phyloP scores from a whole-genome alignment of 495 filamentous ascomycete genomes.

The Filosporella fistucella region DNA sequence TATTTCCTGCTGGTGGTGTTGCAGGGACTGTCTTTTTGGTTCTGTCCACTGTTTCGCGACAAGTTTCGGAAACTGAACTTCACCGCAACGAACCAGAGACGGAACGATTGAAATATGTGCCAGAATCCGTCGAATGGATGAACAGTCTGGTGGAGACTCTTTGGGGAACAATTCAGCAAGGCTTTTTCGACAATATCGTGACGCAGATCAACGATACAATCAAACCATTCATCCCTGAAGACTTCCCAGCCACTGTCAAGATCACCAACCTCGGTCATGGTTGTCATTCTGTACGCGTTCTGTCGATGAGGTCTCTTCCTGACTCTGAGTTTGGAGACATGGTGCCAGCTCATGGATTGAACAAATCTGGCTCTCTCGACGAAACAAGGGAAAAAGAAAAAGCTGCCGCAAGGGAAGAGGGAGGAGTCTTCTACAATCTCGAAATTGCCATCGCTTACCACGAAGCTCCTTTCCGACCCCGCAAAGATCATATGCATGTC shows the following conservation, averaged over 20 bases:
- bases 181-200: conserved; percentile 7
- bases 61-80: not conserved
- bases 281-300: conserved; percentile 2
- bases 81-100: conserved; percentile 1
- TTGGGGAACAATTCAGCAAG: conserved; percentile 6
- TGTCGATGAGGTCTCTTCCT: conserved; percentile 8
- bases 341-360: conserved; percentile 5
- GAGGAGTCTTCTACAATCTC: conserved; percentile 11
- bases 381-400: conserved; percentile 3
- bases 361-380: conserved; percentile 4
- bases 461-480: conserved; percentile 2
- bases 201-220: conserved; percentile 8
- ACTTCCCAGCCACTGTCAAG: conserved; percentile 7
- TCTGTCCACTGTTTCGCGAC: not conserved
- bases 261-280: conserved; percentile 9
- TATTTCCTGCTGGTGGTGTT: conserved; percentile 7
- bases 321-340: conserved; percentile 8
- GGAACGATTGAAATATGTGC: conserved; percentile 5
- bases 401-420: conserved; percentile 2
- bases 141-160: conserved; percentile 11
- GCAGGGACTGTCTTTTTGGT: conserved; percentile 5
- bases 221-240: conserved; percentile 9
- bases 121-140: conserved; percentile 13
- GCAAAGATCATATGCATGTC: conserved; percentile 12
- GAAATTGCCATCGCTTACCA: conserved; percentile 12